These are phyloP conservation scores for Albifimbria verrucaria DNA, from an alignment of 2,329 filamentous ascomycete genomes.

Conservation along the genomic window DNA sequence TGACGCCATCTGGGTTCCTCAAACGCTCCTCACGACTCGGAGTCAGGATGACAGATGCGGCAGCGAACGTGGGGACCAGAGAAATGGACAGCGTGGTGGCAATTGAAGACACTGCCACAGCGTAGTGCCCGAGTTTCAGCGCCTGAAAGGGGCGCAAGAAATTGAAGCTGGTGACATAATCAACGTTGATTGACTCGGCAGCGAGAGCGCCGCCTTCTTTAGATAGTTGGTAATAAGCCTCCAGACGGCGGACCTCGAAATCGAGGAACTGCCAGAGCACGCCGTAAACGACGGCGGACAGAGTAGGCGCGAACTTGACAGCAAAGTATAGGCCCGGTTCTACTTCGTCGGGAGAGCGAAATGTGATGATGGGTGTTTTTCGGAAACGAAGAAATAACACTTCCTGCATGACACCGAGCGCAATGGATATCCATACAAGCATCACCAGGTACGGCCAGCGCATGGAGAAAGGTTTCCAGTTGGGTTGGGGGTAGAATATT, in stretches of 20 bases:
- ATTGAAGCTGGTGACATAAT: constrained; percentile 68
- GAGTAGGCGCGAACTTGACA: constrained; percentile 61
- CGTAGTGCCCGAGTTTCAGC: constrained; percentile 60
- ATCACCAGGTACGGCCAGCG: constrained; percentile 55
- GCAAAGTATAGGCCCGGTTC: constrained; percentile 52
- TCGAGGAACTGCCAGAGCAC: constrained; percentile 65
- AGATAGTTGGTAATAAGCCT: constrained; percentile 65
- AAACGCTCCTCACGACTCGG: constrained; percentile 47
- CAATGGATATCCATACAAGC: constrained; percentile 52
- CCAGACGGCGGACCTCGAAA: constrained; percentile 63
- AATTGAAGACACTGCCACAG: constrained; percentile 64
- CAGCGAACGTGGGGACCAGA: constrained; percentile 65
- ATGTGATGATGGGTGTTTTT: constrained; percentile 43
- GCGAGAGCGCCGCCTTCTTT: constrained; percentile 58
- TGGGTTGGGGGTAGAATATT: constrained; percentile 59
- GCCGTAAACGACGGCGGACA: constrained; percentile 59
- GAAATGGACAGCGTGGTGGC: constrained; percentile 65
- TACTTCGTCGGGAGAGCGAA: constrained; percentile 48
- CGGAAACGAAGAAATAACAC: constrained; percentile 49
- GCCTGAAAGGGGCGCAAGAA: constrained; percentile 64
- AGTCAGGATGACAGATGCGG: constrained; percentile 56
- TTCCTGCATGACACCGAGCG: constrained; percentile 51
- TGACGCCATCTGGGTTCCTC: constrained; percentile 37
- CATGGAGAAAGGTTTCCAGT: constrained; percentile 67
- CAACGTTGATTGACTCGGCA: constrained; percentile 67